Conservation (phyloP, 257 asterid species). For the Penstemon barbatus region DNA sequence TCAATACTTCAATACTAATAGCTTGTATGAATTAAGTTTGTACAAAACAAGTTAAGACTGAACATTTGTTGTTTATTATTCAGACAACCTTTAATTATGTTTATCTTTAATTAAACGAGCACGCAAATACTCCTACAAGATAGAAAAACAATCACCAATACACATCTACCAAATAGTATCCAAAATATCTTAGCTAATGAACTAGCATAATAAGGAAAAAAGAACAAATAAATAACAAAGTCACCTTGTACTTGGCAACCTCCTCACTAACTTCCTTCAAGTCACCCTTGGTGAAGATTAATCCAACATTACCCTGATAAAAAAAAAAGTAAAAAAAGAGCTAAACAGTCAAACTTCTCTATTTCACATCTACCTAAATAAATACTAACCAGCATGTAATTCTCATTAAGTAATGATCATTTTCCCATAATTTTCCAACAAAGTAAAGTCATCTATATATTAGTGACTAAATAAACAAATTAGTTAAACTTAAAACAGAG, state of each 20-base stretch:
- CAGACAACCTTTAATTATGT: too few relatives aligned
- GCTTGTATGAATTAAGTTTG: too few relatives aligned
- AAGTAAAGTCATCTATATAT: not conserved
- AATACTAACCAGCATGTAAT: too few relatives aligned
- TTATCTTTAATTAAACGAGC: too few relatives aligned
- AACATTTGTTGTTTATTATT: too few relatives aligned
- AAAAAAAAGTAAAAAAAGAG: not conserved
- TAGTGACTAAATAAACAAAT: not conserved
- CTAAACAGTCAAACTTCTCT: not conserved
- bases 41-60: too few relatives aligned
- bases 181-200: not conserved
- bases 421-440: not conserved
- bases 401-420: too few relatives aligned
- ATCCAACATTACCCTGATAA: conserved; percentile 84
- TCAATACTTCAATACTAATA: too few relatives aligned
- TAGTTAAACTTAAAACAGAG: not conserved
- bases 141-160: too few relatives aligned
- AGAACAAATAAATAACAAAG: not conserved
- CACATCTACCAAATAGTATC: too few relatives aligned
- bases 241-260: conserved; percentile 88
- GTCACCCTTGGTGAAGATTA: conserved; percentile 96
- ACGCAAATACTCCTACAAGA: too few relatives aligned
- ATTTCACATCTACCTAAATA: not conserved
- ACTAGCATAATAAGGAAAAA: not conserved
- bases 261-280: conserved; percentile 97